Evolutionary conservation across 805 yeast genomes (phyloP), one percentile per base, ranked within the genome.

Genomic region (Pichia heedii): DNA sequence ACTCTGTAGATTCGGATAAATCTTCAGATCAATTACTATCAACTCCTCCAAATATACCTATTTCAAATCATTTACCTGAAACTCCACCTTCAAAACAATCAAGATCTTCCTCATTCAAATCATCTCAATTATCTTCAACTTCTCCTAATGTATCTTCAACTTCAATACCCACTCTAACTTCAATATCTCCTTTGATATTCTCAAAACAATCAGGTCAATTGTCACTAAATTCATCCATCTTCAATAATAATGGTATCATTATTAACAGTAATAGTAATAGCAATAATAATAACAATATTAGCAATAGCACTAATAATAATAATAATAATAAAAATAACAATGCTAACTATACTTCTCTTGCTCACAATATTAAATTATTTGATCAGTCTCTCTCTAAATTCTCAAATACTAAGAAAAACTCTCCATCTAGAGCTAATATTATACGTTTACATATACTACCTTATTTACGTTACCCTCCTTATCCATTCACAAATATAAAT

Each of bases 401-500:
- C 53, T 62, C 60, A 37, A 60, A 70, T 7, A 37, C 40, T 36
- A 60, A 60, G 41, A 62, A 66, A 39, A 61, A 61, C 42, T 64
- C 66, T 10, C 57, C 68, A 5, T 46, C 60, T n/a, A 68, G 69
- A 49, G 58, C 73, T 3, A 76, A 75, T 53, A 61, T 75, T 13
- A 56, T 76, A 26, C 58, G 81, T 33, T 66, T 75, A 2, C 58
- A 69, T 4, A 56, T 76, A 19, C 56, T 76, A 22, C 76, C 75
- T 18, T 69, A 68, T 47, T 54, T 73, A 16, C 55, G 77, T 22
- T 39, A 24, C 16, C 42, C 50, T 9, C 41, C 40, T 21, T 16
- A 39, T 4, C 43, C 41, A n/a, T 46, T 47, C 21, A 18, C 11
- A 15, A 26, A 42, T 19, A 15, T 38, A n/a, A 44, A 40, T 10